Evolutionary conservation across 305 asterid genomes (phyloP).

Genomic region (Stenogyne calaminthoides): DNA sequence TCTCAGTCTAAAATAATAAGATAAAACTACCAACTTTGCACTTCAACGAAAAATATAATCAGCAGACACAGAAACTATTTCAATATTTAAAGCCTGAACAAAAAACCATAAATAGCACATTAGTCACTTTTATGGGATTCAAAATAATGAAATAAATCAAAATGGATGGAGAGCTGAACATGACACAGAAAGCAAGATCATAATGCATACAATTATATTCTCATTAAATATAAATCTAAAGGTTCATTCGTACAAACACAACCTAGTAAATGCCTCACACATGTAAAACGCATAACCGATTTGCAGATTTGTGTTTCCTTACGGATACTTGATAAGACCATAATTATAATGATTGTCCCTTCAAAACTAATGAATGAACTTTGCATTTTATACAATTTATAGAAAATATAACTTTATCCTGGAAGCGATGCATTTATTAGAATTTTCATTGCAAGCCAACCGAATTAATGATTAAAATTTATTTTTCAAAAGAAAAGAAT

Average conservation of each 20-base stretch:
- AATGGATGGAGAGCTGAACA: conserved; percentile 3
- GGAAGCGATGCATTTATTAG: conserved; percentile 10
- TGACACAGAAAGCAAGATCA: background rate
- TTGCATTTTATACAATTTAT: conserved; percentile 19
- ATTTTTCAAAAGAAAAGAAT: conserved; percentile 2
- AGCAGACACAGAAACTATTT: background rate
- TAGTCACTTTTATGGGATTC: background rate
- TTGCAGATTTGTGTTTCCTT: conserved; percentile 19
- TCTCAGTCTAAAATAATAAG: conserved; percentile 7
- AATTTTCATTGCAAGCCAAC: conserved; percentile 13
- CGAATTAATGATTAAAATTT: conserved; percentile 5
- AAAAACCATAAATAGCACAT: background rate
- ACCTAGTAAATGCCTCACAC: conserved; percentile 12
- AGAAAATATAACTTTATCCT: conserved; percentile 7
- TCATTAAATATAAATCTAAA: conserved; percentile 15
- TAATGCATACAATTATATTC: conserved; percentile 9
- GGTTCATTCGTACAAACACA: conserved; percentile 13
- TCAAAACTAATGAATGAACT: background rate
- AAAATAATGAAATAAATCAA: background rate
- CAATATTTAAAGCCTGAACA: background rate
- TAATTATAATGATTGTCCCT: no score
- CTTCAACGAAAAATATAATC: background rate
- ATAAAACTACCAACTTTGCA: background rate
- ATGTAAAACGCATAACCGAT: background rate
- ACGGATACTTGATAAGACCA: conserved; percentile 16